Evolutionary conservation across 768 basidiomycete species (phyloP), one percentile per base, ranked within the genome.

Genomic region (Cubamyces lactineus): DNA sequence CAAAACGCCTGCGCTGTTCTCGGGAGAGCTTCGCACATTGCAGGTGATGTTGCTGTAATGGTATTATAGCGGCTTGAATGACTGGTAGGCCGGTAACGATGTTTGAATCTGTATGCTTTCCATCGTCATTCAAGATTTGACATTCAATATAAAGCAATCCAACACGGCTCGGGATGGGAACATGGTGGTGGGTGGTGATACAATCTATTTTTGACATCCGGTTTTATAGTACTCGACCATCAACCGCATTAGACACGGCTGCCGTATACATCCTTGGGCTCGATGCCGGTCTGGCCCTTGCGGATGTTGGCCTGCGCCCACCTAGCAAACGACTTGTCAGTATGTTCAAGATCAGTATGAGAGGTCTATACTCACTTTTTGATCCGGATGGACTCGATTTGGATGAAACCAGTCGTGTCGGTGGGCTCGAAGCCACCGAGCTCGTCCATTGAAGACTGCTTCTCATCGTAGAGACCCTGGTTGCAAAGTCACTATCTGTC

Each of bases 381-480:
- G 76, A 99, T 94, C 49, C 97, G 87, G 76, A 99, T 98, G 34
- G 93, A 93, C 75, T 97, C 93, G 66, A 99, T 98, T 71, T 91
- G 88, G 77, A 98, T 98, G 83, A 98, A 98, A 4, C 96, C 96
- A 52, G 91, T 85, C 39, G 95, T 95, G 71, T 96, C 94, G 34
- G 91, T 92, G 21, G 96, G 96, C 78, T 96, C 94, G 77, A 99
- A 98, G 45, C 96, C 96, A 63, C 97, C 96, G 60, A 98, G 87
- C 78, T 96, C 95, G 75, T 99, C 97, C 97, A 99, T 98, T 57
- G 95, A 97, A 11, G 93, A 94, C 77, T 97, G 84, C 34, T 88
- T 88, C 71, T 92, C 95, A 71, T 99, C 97, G 74, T 99, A 99
- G 24, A 99, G 83, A 72, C 93, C 92, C 89, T 92, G 63, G 1